Conservation (phyloP, 768 basidiomycete genomes). For the Lactarius tabidus region DNA sequence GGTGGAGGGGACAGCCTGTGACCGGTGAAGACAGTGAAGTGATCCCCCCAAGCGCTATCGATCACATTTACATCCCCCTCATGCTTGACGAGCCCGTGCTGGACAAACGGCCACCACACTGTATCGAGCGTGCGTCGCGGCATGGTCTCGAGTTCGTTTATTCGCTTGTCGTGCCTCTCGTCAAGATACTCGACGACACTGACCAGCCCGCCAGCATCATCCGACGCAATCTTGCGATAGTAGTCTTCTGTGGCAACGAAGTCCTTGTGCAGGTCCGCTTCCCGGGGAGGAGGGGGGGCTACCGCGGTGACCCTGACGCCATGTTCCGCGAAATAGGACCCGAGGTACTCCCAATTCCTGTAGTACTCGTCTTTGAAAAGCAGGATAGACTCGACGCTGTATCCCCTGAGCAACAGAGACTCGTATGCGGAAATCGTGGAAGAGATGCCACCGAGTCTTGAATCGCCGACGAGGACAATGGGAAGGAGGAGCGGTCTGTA, state of each 20-base stretch:
- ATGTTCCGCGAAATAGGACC: conserved; percentile 71
- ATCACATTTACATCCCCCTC: conserved; percentile 82
- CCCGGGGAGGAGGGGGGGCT: conserved; percentile 53
- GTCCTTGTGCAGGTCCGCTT: conserved; percentile 45
- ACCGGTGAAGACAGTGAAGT: conserved; percentile 67
- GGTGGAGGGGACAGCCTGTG: conserved; percentile 19
- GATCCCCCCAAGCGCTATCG: conserved; percentile 85
- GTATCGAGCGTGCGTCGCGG: conserved; percentile 68
- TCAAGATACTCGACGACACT: conserved; percentile 58
- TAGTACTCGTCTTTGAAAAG: conserved; percentile 87
- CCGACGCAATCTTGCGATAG: conserved; percentile 51
- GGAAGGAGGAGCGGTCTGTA: conserved; percentile 88
- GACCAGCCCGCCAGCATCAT: conserved; percentile 38
- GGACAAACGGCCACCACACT: conserved; percentile 98
- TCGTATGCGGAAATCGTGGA: conserved; percentile 92
- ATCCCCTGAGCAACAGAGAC: conserved; percentile 85
- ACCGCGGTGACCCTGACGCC: conserved; percentile 54
- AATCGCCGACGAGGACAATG: conserved; percentile 81
- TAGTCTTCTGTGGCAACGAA: conserved; percentile 58
- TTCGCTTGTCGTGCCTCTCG: conserved; percentile 53
- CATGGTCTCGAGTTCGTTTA: conserved; percentile 76
- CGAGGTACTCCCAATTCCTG: conserved; percentile 79
- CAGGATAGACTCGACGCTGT: conserved; percentile 78
- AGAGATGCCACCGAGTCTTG: conserved; percentile 90
- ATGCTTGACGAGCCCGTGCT: conserved; percentile 68